A percentile compares a stretch with the other conserved stretches of the same genome.
Evolutionary conservation across 306 rosid genomes (phyloP).

Genomic region (Vigna mungo): DNA sequence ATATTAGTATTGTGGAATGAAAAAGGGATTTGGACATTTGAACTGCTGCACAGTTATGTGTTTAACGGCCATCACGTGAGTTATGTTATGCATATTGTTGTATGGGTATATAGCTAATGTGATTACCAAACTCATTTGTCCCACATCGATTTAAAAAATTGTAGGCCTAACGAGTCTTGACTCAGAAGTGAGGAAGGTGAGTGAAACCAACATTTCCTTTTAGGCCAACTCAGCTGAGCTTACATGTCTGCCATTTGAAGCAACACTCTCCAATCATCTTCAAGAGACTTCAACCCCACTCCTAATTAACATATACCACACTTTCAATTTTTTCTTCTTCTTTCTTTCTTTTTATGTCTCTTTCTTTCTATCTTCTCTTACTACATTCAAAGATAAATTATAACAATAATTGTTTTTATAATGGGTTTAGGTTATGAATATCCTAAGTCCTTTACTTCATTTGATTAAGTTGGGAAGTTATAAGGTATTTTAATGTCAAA

Average conservation of each 20-base stretch:
- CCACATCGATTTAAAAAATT: conserved; percentile 22
- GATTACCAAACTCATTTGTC: conserved; percentile 29
- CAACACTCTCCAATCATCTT: conserved; percentile 66
- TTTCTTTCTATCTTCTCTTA: background rate
- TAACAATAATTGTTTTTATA: no score
- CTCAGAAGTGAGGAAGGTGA: conserved; percentile 69
- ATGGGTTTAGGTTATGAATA: no score
- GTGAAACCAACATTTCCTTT: conserved; percentile 58
- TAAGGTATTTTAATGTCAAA: no score
- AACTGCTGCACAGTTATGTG: background rate
- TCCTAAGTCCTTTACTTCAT: no score
- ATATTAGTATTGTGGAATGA: background rate
- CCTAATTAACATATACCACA: conserved; percentile 50
- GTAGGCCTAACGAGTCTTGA: conserved; percentile 47
- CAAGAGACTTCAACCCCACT: conserved; percentile 69
- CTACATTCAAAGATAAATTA: background rate
- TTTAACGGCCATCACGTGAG: no score
- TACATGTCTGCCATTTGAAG: conserved; percentile 65
- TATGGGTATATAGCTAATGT: background rate
- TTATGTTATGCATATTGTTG: background rate
- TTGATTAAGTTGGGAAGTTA: no score
- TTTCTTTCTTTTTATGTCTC: background rate
- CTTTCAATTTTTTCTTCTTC: background rate
- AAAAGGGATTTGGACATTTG: no score
- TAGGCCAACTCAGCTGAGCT: conserved; percentile 2